These are phyloP conservation scores for Platismatia glauca DNA, from an alignment of 495 filamentous ascomycete genomes.

Conservation along the genomic window DNA sequence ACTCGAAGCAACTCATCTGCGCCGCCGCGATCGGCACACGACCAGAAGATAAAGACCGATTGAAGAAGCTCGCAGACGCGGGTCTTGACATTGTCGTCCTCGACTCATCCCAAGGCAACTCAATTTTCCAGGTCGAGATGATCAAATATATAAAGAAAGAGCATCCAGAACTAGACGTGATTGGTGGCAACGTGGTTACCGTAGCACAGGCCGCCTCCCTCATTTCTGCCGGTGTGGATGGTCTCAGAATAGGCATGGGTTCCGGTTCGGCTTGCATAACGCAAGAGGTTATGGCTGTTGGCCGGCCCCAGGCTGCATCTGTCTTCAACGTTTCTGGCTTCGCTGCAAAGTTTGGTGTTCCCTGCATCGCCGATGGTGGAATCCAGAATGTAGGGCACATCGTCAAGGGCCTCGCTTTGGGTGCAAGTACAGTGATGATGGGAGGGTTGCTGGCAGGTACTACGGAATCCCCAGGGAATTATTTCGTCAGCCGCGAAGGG, in stretches of 20 bases:
- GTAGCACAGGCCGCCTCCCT: conserved; percentile 84
- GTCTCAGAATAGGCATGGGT: conserved; percentile 97
- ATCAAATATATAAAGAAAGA: conserved; percentile 86
- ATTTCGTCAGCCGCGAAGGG: conserved; percentile 88
- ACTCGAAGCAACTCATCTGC: conserved; percentile 95
- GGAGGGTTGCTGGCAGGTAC: conserved; percentile 94
- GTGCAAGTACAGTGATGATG: conserved; percentile 98
- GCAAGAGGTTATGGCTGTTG: conserved; percentile 99
- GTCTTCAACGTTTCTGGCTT: conserved; percentile 84
- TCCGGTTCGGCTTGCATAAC: conserved; percentile 97
- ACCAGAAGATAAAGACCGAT: conserved; percentile 76
- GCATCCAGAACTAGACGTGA: conserved; percentile 81
- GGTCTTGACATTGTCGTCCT: conserved; percentile 93
- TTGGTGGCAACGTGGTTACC: conserved; percentile 96
- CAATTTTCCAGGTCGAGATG: conserved; percentile 95
- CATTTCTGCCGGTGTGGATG: conserved; percentile 91
- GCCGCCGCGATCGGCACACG: conserved; percentile 93
- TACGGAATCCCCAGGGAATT: conserved; percentile 93
- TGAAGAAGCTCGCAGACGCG: conserved; percentile 85
- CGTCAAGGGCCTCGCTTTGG: conserved; percentile 92
- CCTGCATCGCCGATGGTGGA: conserved; percentile 95
- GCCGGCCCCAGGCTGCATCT: conserved; percentile 85
- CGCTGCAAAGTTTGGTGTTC: conserved; percentile 87
- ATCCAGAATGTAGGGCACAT: conserved; percentile 98
- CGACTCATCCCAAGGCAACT: conserved; percentile 94